These are phyloP conservation scores for Fusarium fujikuroi DNA, from an alignment of 2,329 filamentous ascomycete species.

Conservation along the genomic window DNA sequence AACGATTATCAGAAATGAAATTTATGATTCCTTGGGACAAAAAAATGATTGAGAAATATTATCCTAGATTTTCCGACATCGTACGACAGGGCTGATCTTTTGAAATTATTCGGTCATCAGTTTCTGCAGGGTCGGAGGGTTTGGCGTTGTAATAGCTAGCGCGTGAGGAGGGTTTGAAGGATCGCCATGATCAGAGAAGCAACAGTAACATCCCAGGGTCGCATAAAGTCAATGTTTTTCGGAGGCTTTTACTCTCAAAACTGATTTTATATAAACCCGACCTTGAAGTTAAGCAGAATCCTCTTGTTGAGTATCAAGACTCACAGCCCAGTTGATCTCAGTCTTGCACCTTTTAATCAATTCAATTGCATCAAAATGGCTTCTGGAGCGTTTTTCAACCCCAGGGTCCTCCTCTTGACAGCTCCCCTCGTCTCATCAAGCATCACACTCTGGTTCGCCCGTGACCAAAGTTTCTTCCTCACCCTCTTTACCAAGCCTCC, in stretches of 20 bases:
- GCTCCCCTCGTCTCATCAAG: slow-evolving; percentile 60
- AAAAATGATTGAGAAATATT: slow-evolving; percentile 10
- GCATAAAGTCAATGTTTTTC: not conserved
- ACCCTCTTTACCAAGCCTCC: slow-evolving; percentile 48
- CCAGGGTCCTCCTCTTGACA: slow-evolving; percentile 52
- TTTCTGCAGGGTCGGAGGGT: slow-evolving; percentile 30
- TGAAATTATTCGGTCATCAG: not conserved
- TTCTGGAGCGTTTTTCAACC: slow-evolving; percentile 52
- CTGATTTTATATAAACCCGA: slow-evolving; percentile 1
- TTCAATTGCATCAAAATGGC: slow-evolving; percentile 47
- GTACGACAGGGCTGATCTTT: slow-evolving; percentile 11
- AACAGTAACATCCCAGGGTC: not conserved
- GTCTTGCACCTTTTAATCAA: not conserved
- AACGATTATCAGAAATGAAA: not conserved
- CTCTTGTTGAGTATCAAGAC: not conserved
- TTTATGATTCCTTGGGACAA: not conserved
- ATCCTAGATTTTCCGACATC: slow-evolving; percentile 4
- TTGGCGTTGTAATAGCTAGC: slow-evolving; percentile 4
- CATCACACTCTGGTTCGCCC: slow-evolving; percentile 57
- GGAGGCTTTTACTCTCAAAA: slow-evolving; percentile 18
- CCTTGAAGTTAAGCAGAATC: not conserved
- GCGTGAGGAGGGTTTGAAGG: not conserved
- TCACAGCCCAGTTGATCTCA: not conserved
- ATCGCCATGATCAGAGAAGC: slow-evolving; percentile 10
- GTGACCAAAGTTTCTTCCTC: slow-evolving; percentile 58